Conservation (phyloP, 352 stramenopile genomes). For the Hyphochytrium catenoides region DNA sequence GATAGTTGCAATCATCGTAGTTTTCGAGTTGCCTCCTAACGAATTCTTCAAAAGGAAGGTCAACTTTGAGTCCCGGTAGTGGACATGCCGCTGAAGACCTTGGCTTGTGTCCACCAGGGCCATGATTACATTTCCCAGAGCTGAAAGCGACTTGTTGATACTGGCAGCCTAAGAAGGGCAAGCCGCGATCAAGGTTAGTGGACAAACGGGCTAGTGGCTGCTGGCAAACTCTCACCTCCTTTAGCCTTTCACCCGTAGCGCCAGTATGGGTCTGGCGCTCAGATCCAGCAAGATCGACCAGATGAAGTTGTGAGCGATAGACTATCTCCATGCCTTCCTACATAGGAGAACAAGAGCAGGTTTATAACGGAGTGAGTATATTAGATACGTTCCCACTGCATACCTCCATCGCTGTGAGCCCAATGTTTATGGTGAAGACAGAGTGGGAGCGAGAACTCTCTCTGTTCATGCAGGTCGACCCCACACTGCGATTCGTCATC, state of each 20-base stretch:
- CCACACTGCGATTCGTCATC: constrained; percentile 70
- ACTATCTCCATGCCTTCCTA: constrained; percentile 26
- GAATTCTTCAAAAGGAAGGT: constrained; percentile 51
- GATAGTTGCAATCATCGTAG: constrained; percentile 51
- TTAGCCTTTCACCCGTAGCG: constrained; percentile 42
- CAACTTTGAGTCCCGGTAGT: constrained; percentile 61
- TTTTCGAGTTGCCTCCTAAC: constrained; percentile 57
- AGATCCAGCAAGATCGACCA: constrained; percentile 61
- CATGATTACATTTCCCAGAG: constrained; percentile 66
- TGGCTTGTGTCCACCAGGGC: constrained; percentile 56
- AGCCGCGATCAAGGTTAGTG: no score
- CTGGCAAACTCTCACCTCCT: constrained; percentile 18
- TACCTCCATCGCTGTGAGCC: constrained; percentile 43
- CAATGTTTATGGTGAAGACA: constrained; percentile 86
- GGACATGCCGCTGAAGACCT: constrained; percentile 39
- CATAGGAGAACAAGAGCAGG: no score
- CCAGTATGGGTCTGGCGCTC: constrained; percentile 60
- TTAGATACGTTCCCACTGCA: no score
- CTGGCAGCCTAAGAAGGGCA: constrained; percentile 35
- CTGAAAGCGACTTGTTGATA: constrained; percentile 68
- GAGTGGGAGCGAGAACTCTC: constrained; percentile 86
- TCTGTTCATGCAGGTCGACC: constrained; percentile 89
- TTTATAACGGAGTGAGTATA: no score
- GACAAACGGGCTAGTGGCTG: neutral
- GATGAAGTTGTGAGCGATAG: constrained; percentile 38